phyloP scores from a whole-genome alignment of 2,329 filamentous ascomycete species.

The Daldinia sp. region DNA sequence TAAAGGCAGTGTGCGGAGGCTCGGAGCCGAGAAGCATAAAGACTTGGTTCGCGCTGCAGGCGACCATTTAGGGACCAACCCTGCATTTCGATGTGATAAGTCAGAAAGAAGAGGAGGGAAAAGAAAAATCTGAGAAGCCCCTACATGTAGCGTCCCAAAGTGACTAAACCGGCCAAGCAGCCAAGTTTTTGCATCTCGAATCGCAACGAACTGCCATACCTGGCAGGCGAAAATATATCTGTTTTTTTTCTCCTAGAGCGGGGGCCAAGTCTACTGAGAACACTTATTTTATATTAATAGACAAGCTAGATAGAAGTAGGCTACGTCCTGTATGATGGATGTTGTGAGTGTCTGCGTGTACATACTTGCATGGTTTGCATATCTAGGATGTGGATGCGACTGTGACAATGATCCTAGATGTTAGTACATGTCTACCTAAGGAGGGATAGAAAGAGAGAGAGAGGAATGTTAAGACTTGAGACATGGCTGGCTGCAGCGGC shows the following conservation, averaged over 20 bases:
- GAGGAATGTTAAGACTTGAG: constrained; percentile 20
- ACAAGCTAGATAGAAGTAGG: constrained; percentile 22
- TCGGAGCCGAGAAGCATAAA: constrained; percentile 39
- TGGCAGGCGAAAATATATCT: constrained; percentile 9
- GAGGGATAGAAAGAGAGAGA: background rate
- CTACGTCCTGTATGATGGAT: constrained; percentile 16
- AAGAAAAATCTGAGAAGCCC: constrained; percentile 12
- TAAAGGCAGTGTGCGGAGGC: constrained; percentile 27
- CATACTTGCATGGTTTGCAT: constrained; percentile 19
- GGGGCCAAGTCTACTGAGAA: background rate
- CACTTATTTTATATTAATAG: constrained; percentile 20
- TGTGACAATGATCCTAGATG: constrained; percentile 38
- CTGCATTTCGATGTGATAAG: constrained; percentile 36
- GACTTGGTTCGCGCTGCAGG: constrained; percentile 42
- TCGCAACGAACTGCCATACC: constrained; percentile 14
- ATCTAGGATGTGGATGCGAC: constrained; percentile 36
- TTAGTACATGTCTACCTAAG: constrained; percentile 19
- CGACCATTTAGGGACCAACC: constrained; percentile 41
- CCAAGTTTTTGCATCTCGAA: constrained; percentile 11
- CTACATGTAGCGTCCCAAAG: constrained; percentile 10
- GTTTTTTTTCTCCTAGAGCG: background rate
- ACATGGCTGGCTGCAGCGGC: constrained; percentile 40
- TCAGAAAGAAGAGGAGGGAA: constrained; percentile 31
- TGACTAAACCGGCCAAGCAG: constrained; percentile 11
- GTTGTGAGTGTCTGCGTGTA: constrained; percentile 10